A percentile compares a stretch with the other conserved stretches of the same genome.
phyloP scores from a whole-genome alignment of 441 rosid species.

The Viola pubescens region DNA sequence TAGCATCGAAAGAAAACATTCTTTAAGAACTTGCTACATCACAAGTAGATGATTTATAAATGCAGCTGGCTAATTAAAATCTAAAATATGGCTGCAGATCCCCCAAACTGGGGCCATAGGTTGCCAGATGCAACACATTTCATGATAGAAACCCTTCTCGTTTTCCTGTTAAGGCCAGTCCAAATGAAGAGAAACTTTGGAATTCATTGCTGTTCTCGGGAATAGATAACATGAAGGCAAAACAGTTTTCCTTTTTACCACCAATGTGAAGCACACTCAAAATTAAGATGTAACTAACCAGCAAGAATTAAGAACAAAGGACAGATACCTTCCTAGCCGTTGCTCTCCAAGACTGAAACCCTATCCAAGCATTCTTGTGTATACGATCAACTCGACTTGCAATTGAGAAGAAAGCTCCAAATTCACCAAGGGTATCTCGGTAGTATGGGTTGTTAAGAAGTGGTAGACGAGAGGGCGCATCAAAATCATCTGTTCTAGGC shows the following conservation, averaged over 20 bases:
- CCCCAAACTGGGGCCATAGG: too few species aligned
- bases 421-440: slow-evolving; percentile 81
- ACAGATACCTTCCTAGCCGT: slow-evolving; percentile 73
- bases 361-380: slow-evolving; percentile 96
- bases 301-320: neutral
- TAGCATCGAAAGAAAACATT: too few species aligned
- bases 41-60: too few species aligned
- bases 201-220: slow-evolving; percentile 3
- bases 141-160: neutral
- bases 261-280: neutral
- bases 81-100: too few species aligned
- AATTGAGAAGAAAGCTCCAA: slow-evolving; percentile 89
- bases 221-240: neutral
- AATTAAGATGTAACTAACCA: neutral
- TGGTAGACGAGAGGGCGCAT: slow-evolving; percentile 78
- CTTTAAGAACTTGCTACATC: too few species aligned
- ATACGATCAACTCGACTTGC: slow-evolving; percentile 72
- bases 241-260: too few species aligned
- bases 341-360: slow-evolving; percentile 96
- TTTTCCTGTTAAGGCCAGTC: neutral
- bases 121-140: too few species aligned
- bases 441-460: slow-evolving; percentile 74
- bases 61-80: too few species aligned
- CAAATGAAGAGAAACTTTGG: slow-evolving; percentile 2
- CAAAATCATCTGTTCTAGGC: slow-evolving; percentile 77